Evolutionary conservation across 2,329 filamentous ascomycete genomes (phyloP), one percentile per base, ranked within the genome.

Genomic region (Exophiala viscosa): DNA sequence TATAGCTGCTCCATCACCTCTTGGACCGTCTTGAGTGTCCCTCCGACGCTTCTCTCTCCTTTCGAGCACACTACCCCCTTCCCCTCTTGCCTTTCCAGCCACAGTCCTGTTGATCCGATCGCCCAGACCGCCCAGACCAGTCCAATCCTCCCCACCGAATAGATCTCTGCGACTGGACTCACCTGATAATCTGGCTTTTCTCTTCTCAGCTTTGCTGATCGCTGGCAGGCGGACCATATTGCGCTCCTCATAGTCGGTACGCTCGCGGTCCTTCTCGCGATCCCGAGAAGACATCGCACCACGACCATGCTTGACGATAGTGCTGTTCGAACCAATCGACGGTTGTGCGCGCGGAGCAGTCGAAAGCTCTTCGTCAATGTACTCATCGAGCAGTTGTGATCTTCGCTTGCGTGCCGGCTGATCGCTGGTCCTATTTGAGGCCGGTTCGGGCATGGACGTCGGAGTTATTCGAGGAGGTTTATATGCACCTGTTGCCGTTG

Each of bases 61-160:
- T 66, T 95, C 91, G 60, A 89, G 66, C 0, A 81, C 80, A 60
- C 76, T 78, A 6, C 45, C 39, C 10, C 81, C 81, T 31, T 80
- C 77, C 18, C 77, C 74, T 50, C 78, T 73, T 44, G 76, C 68
- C 60, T 76, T 75, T 33, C 76, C 75, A 55, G 76, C 77, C 5
- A 91, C 96, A 65, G 96, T 75, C 57, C 85, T 79, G 62, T 90
- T 86, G 70, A 96, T 96, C 40, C 92, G 80, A 71, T 96, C 89
- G 46, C 91, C 82, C 6, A 90, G 90, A 67, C 91, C 86, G 51
- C 88, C 89, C 40, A 99, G 75, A 20, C 87, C 85, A 59, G 86
- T 82, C 89, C 90, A 97, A 67, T 97, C 93, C 72, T 97, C 93
- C 46, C 93, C 93, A 57, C 92, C 92, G 72, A 88, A 96, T 70